phyloP scores from a whole-genome alignment of 192 early-diverging fungal genomes.

The Umbelopsis sp. region DNA sequence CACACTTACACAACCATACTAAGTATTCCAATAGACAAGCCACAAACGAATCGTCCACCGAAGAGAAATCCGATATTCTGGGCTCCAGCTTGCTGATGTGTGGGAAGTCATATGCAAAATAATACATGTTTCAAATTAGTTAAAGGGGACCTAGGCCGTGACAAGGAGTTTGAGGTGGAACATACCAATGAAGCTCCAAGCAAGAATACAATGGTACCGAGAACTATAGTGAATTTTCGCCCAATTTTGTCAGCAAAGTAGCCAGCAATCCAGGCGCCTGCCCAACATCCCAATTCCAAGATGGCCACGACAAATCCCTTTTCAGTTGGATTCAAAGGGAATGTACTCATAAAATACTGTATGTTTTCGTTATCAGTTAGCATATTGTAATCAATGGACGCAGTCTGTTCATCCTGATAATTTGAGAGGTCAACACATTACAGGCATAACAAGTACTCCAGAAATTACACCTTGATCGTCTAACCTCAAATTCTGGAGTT shows the following conservation, averaged over 20 bases:
- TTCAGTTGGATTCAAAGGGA: constrained; percentile 29
- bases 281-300: constrained; percentile 64
- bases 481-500: neutral
- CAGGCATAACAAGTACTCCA: constrained; percentile 40
- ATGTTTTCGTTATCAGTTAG: neutral
- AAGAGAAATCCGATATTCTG: constrained; percentile 45
- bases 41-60: constrained; percentile 56
- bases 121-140: constrained; percentile 9
- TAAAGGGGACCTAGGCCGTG: neutral
- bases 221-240: constrained; percentile 57
- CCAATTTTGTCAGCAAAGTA: constrained; percentile 63
- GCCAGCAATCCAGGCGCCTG: constrained; percentile 58
- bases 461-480: constrained; percentile 47
- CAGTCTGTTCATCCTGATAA: neutral
- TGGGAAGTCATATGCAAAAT: constrained; percentile 2
- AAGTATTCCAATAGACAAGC: constrained; percentile 54
- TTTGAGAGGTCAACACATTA: neutral
- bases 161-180: neutral
- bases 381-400: neutral
- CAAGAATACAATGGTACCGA: constrained; percentile 66
- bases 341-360: constrained; percentile 19
- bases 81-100: constrained; percentile 34
- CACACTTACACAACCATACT: constrained; percentile 43
- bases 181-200: constrained; percentile 33
- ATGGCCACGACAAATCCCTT: constrained; percentile 53